phyloP scores from a whole-genome alignment of 139 green algal genomes.

The Volvox africanus region DNA sequence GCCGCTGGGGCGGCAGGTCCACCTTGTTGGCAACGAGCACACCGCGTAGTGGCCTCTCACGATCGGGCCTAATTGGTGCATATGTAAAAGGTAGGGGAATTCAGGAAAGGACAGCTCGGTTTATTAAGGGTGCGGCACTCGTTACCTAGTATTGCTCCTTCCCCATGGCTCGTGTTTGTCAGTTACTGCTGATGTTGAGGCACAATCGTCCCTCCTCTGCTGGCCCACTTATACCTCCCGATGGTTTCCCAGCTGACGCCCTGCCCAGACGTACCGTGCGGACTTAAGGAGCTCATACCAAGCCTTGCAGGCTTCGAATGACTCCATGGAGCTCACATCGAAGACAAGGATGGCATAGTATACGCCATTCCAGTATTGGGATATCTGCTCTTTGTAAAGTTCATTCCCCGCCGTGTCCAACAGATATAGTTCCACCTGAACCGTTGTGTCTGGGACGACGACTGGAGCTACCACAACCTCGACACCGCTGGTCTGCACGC shows the following conservation, averaged over 20 bases:
- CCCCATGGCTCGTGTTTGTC: too few relatives aligned
- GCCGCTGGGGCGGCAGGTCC: slow-evolving; percentile 57
- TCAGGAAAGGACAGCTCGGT: too few relatives aligned
- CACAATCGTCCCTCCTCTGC: too few relatives aligned
- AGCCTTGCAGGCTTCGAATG: slow-evolving; percentile 57
- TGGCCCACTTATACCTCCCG: too few relatives aligned
- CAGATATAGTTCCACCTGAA: slow-evolving; percentile 57
- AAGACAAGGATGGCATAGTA: slow-evolving; percentile 67
- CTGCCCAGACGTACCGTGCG: slow-evolving; percentile 28
- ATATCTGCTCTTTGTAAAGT: slow-evolving; percentile 55
- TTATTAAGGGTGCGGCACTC: too few relatives aligned
- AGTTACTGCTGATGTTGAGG: too few relatives aligned
- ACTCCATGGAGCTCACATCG: slow-evolving; percentile 57
- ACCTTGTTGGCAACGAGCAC: slow-evolving; percentile 64
- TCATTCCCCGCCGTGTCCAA: slow-evolving; percentile 60
- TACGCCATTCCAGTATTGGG: slow-evolving; percentile 63
- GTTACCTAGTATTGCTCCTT: too few relatives aligned
- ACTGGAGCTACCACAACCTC: slow-evolving; percentile 54
- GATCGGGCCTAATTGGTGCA: slow-evolving; percentile 44
- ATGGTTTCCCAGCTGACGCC: too few relatives aligned
- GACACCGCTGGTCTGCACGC: slow-evolving; percentile 53
- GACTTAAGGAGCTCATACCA: slow-evolving; percentile 65
- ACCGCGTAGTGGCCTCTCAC: slow-evolving; percentile 53
- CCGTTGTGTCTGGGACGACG: slow-evolving; percentile 54
- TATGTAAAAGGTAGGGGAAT: too few relatives aligned